These are phyloP conservation scores for Colletotrichum musicola DNA, from an alignment of 2,329 filamentous ascomycete species.

Conservation along the genomic window DNA sequence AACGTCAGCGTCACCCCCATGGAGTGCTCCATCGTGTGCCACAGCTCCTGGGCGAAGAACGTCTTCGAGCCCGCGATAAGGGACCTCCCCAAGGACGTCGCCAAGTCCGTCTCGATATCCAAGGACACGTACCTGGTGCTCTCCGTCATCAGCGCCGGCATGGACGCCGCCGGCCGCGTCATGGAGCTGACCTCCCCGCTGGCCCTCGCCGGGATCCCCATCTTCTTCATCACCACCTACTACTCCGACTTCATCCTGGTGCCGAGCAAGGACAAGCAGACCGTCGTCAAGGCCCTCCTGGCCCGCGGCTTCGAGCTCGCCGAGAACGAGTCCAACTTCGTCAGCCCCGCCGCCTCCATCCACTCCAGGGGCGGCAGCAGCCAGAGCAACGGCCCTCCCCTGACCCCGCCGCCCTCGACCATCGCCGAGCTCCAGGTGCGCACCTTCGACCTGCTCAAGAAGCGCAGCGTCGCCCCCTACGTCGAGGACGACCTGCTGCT, in stretches of 20 bases:
- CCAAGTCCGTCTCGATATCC: conserved; percentile 77
- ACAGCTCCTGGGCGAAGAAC: conserved; percentile 77
- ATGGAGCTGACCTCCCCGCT: conserved; percentile 92
- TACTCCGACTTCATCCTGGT: conserved; percentile 98
- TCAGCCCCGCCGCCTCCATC: conserved; percentile 63
- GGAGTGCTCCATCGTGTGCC: conserved; percentile 93
- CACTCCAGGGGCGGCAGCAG: conserved; percentile 46
- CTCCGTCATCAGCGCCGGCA: conserved; percentile 88
- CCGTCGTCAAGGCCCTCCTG: conserved; percentile 82
- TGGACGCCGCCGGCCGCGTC: conserved; percentile 91
- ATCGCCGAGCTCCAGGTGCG: conserved; percentile 83
- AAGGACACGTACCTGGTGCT: conserved; percentile 88
- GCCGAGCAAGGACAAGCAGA: conserved; percentile 78
- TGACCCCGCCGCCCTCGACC: conserved; percentile 82
- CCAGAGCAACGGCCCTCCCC: conserved; percentile 64
- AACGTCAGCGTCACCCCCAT: conserved; percentile 94
- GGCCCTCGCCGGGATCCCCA: conserved; percentile 91
- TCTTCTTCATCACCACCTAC: conserved; percentile 99
- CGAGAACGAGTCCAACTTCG: conserved; percentile 76
- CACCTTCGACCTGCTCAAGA: conserved; percentile 87
- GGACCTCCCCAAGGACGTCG: conserved; percentile 67
- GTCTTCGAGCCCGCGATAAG: conserved; percentile 79
- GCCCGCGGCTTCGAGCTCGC: conserved; percentile 88
- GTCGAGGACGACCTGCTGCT: conserved; percentile 78
- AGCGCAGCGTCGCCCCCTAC: conserved; percentile 78